Evolutionary conservation across 164 flowering plant genomes (phyloP).

Genomic region (Stephania yunnanensis): DNA sequence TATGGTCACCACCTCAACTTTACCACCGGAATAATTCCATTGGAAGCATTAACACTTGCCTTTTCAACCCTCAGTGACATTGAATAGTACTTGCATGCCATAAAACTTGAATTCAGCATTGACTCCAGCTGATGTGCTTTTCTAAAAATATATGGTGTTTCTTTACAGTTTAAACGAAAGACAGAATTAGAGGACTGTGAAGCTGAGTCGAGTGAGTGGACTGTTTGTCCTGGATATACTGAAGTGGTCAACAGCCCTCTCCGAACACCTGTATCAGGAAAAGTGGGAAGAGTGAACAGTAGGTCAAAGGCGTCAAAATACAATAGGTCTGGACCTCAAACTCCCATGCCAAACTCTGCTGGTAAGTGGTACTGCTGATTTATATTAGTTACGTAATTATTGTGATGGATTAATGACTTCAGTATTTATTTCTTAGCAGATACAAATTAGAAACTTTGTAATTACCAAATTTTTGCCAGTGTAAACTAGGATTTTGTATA

Average conservation of each 20-base stretch:
- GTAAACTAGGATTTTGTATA: not conserved
- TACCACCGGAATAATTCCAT: too few species aligned
- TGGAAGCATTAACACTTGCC: too few species aligned
- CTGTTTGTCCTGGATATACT: conserved; percentile 23
- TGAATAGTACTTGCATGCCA: too few species aligned
- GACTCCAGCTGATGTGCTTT: not conserved
- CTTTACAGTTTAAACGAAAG: conserved; percentile 52
- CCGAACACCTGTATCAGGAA: conserved; percentile 41
- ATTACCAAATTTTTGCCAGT: not conserved
- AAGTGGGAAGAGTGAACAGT: conserved; percentile 44
- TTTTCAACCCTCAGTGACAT: too few species aligned
- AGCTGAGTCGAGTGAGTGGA: conserved; percentile 35
- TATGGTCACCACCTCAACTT: too few species aligned
- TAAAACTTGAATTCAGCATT: too few species aligned
- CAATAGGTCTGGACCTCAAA: conserved; percentile 46
- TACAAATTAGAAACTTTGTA: not conserved
- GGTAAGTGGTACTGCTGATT: conserved; percentile 31
- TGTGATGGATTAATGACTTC: not conserved
- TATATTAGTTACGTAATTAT: conserved; percentile 1
- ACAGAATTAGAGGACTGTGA: conserved; percentile 36
- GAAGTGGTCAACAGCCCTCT: conserved; percentile 30
- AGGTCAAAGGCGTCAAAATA: conserved; percentile 45
- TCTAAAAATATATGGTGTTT: conserved; percentile 7
- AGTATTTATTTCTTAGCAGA: conserved; percentile 5
- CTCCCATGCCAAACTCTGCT: conserved; percentile 47